Base-by-base conservation (phyloP, 208 protist genomes). In the Trypanosoma platydactyli region DNA sequence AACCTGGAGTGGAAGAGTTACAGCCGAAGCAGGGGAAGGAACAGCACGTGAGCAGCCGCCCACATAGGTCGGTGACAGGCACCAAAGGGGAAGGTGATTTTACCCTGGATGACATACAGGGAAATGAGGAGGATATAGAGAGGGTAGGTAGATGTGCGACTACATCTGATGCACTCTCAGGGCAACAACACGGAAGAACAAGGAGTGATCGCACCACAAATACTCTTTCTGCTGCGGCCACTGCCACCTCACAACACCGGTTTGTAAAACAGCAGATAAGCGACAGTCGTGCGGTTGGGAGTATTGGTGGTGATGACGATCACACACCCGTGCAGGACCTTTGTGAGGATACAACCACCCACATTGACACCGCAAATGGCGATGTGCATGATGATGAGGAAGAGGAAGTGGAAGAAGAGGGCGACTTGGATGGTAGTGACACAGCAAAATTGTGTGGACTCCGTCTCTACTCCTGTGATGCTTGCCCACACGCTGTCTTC, bases 401-500 rank as follows among this genome's bases (percentile, higher is more conserved):
- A 22, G 70, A 68, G 7, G 71, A 70, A 25, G 42, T 33, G 1
- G 51, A 55, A 18, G 69, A 62, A 27, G 59, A 66, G 30, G 56
- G 65, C 4, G 71, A 11, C 22, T 40, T 60, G 4, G 25, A 33
- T 20, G 46, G 57, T 1, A 48, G 56, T 0, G 33, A 24, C 18
- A 64, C 5, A 45, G 46, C 55, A 16, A 20, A n/a, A 3, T 18
- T 29, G 46, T 16, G 44, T 41, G 53, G 64, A 15, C 42, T 46
- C 5, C 64, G 60, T 27, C 45, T 91, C 22, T 92, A 86, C 63
- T 83, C 80, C 25, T 96, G 90, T 41, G 90, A 96, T 55, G 55
- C 79, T 6, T 96, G 90, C 68, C 64, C 76, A 12, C 77, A 92
- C 46, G 59, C 70, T 33, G 73, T 80, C 45, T 86, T 78, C 60